Base-by-base conservation (phyloP, 1,284 basidiomycete genomes). In the Xanthoconium separans region DNA sequence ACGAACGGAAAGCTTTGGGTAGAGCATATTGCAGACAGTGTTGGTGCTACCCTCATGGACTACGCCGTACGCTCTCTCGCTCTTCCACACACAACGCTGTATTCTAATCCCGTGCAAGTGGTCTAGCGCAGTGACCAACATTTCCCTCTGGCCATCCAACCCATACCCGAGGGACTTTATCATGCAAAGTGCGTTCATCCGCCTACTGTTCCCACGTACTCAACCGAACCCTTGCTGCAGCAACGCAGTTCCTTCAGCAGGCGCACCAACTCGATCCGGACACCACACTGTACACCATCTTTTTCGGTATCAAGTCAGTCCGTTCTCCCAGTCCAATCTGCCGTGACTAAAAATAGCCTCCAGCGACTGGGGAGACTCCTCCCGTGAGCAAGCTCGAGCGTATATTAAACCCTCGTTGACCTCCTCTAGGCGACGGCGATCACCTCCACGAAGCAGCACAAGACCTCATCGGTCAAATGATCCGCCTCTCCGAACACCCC, bases 251-350 rank as follows among this genome's bases (percentile, higher is more conserved):
- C 33, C 48, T 72, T 29, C 22, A 55, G 8, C 69, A 70, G 42
- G 53, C 51, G 5, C 41, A 72, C 36, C 20, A 57, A 0, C 65
- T 71, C 8, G 57, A 72, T 29, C 59, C 70, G 0, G 55, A 62
- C 5, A 65, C 66, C 8, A 70, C 70, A 2, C 55, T 74, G 6
- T 73, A 73, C 39, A 64, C 67, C 0, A 51, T 73, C 30, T 74
- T 73, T 55, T 74, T 75, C 51, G 73, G 73, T n/a, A 72, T 71
- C 43, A 73, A 72, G 68, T 73, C 42, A 60, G 70, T 22, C 27
- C 15, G 9, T n/a, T 36, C 44, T 29, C 31, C 4, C 20, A 44
- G 8, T n/a, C 6, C 24, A 22, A 30, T 10, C 2, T 16, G 2
- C 24, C 1, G 8, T 39, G 39, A 50, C 64, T 71, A 43, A 68